A percentile compares a stretch with the other conserved stretches of the same genome.
phyloP scores from a whole-genome alignment of 169 alveolate species.

The Cryptosporidium parvum region DNA sequence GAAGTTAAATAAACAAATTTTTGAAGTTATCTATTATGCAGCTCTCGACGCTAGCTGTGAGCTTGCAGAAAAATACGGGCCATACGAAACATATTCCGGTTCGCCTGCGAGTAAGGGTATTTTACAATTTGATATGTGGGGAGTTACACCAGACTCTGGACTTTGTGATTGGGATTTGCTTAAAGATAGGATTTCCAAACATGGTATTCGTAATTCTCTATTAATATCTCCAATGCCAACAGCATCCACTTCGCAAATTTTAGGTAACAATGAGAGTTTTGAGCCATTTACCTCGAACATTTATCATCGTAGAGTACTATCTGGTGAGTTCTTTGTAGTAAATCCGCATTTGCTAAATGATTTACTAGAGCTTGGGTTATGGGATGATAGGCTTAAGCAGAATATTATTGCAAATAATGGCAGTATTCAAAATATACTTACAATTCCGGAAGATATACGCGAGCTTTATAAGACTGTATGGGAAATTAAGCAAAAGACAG shows the following conservation, averaged over 20 bases:
- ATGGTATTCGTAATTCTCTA: constrained; percentile 97
- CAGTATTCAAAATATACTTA: constrained; percentile 91
- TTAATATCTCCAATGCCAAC: constrained; percentile 99
- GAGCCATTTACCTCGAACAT: constrained; percentile 98
- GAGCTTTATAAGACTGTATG: constrained; percentile 96
- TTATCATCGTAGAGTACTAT: constrained; percentile 97
- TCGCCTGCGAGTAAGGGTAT: constrained; percentile 96
- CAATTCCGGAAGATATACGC: constrained; percentile 92
- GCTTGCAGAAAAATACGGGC: constrained; percentile 93
- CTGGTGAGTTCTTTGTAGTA: constrained; percentile 97
- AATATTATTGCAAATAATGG: constrained; percentile 96
- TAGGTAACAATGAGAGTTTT: constrained; percentile 97
- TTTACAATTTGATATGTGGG: constrained; percentile 98
- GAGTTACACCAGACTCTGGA: constrained; percentile 85
- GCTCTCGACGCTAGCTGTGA: constrained; percentile 94
- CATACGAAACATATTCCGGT: constrained; percentile 95
- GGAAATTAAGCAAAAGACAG: constrained; percentile 97
- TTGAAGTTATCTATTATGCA: constrained; percentile 98
- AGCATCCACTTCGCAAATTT: constrained; percentile 97
- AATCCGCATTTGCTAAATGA: constrained; percentile 97
- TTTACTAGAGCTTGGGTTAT: constrained; percentile 92
- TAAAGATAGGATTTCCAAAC: constrained; percentile 87
- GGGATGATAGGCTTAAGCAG: constrained; percentile 94
- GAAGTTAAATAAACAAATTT: constrained; percentile 92
- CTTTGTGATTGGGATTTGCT: constrained; percentile 95